Evolutionary conservation across 2,329 filamentous ascomycete species (phyloP).

Genomic region (Mycosphaerelloides madeirae): DNA sequence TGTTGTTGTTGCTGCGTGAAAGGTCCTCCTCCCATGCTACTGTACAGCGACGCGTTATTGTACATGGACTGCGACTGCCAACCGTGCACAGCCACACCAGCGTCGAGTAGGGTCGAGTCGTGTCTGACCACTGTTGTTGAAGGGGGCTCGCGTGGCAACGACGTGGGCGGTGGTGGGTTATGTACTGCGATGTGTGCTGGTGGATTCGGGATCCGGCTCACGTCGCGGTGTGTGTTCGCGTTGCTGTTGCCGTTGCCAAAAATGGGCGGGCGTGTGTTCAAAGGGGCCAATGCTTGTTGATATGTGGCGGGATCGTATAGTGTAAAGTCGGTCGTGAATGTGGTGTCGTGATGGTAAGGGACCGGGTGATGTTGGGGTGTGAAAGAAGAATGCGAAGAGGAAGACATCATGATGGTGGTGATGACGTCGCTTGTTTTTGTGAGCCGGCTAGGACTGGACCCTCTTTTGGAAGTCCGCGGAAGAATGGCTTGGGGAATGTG

Average conservation of each 20-base stretch:
- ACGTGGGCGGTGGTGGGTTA: background rate
- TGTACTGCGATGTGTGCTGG: background rate
- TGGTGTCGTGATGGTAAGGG: constrained; percentile 3
- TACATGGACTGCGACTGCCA: constrained; percentile 18
- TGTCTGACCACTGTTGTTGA: background rate
- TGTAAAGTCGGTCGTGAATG: constrained; percentile 6
- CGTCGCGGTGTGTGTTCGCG: background rate
- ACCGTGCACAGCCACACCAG: constrained; percentile 13
- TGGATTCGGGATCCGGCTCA: background rate
- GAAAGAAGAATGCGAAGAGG: constrained; percentile 2
- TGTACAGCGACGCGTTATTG: constrained; percentile 17
- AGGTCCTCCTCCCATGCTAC: constrained; percentile 21
- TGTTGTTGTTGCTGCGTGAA: constrained; percentile 8
- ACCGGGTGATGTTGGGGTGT: constrained; percentile 1
- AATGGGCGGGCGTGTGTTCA: constrained; percentile 4
- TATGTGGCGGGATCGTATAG: constrained; percentile 11
- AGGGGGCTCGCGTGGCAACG: constrained; percentile 1
- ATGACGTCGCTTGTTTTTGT: background rate
- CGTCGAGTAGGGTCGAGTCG: constrained; percentile 12
- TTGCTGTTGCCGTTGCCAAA: constrained; percentile 2
- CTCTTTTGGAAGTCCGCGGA: no score
- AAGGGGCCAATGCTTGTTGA: constrained; percentile 14
- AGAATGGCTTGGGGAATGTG: no score
- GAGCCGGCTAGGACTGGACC: no score
- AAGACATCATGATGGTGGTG: constrained; percentile 1